phyloP scores from a whole-genome alignment of 805 yeast genomes.

The Kodamaea nitidulidarum region DNA sequence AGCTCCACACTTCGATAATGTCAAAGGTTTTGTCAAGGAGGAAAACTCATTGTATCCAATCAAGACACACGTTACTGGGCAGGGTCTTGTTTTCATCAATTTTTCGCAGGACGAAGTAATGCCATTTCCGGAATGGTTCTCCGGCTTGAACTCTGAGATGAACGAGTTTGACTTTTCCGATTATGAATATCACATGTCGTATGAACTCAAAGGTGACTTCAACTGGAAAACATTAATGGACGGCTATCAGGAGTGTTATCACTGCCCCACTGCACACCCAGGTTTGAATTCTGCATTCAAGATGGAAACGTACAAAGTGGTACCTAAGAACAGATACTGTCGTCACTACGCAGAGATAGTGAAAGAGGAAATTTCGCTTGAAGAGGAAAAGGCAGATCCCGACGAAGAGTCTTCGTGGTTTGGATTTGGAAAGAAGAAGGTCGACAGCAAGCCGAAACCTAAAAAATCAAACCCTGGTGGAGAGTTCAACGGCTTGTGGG shows the following conservation, averaged over 20 bases:
- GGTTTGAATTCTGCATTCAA: conserved; percentile 53
- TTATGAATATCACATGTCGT: conserved; percentile 62
- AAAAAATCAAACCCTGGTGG: conserved; percentile 53
- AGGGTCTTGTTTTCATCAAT: conserved; percentile 55
- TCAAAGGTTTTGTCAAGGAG: conserved; percentile 53
- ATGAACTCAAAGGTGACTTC: conserved; percentile 59
- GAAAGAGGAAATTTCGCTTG: conserved; percentile 30
- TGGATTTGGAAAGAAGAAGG: conserved; percentile 41
- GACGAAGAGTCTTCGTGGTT: conserved; percentile 43
- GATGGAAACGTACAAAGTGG: conserved; percentile 64
- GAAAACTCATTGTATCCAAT: conserved; percentile 54
- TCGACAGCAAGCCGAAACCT: conserved; percentile 15
- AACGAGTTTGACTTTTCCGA: conserved; percentile 56
- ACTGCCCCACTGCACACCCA: conserved; percentile 66
- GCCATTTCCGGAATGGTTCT: conserved; percentile 51
- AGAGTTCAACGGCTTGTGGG: conserved; percentile 59
- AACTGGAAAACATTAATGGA: conserved; percentile 68
- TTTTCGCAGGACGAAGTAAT: conserved; percentile 43
- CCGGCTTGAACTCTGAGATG: conserved; percentile 49
- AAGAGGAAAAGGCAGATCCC: conserved; percentile 29
- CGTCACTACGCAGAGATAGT: conserved; percentile 59
- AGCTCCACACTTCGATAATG: conserved; percentile 59
- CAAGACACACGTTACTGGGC: conserved; percentile 50
- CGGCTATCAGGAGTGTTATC: conserved; percentile 66
- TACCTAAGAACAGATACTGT: conserved; percentile 54